Evolutionary conservation across 192 early-diverging fungal genomes (phyloP).

Genomic region (Linnemannia elongata): DNA sequence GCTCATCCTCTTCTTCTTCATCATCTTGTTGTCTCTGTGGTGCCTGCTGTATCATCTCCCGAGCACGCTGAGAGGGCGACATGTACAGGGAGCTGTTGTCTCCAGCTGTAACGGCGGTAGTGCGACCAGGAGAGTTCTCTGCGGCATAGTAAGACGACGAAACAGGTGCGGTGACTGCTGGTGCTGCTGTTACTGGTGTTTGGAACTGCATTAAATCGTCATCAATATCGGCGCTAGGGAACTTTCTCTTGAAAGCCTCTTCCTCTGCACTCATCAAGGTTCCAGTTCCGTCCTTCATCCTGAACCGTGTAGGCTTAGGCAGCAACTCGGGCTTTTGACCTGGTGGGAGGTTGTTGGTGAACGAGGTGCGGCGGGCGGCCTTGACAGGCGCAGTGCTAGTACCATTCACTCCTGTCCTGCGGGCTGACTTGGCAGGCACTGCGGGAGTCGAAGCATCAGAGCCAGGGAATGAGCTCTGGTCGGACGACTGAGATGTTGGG

Average conservation of each 20-base stretch:
- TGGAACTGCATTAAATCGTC: conserved; percentile 30
- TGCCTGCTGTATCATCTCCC: background rate
- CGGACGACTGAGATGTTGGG: background rate
- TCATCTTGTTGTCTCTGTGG: conserved; percentile 9
- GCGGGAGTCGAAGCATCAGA: background rate
- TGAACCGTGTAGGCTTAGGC: conserved; percentile 54
- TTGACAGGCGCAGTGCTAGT: background rate
- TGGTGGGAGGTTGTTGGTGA: conserved; percentile 13
- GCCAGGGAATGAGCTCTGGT: background rate
- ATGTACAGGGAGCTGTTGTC: conserved; percentile 10
- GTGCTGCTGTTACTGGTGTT: background rate
- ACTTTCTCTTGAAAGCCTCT: conserved; percentile 43
- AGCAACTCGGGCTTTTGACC: conserved; percentile 54
- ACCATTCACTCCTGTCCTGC: conserved; percentile 15
- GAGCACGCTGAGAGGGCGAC: conserved; percentile 37
- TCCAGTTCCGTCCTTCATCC: conserved; percentile 52
- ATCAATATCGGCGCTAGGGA: conserved; percentile 43
- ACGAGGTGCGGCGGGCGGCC: conserved; percentile 20
- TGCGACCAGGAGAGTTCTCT: background rate
- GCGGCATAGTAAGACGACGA: background rate
- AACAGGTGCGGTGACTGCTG: background rate
- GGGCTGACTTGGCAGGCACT: conserved; percentile 34
- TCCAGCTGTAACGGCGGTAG: background rate
- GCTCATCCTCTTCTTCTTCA: conserved; percentile 51
- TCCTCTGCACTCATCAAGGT: conserved; percentile 33